phyloP scores from a whole-genome alignment of 1,284 basidiomycete species.

The Cryptococcus wingfieldii region DNA sequence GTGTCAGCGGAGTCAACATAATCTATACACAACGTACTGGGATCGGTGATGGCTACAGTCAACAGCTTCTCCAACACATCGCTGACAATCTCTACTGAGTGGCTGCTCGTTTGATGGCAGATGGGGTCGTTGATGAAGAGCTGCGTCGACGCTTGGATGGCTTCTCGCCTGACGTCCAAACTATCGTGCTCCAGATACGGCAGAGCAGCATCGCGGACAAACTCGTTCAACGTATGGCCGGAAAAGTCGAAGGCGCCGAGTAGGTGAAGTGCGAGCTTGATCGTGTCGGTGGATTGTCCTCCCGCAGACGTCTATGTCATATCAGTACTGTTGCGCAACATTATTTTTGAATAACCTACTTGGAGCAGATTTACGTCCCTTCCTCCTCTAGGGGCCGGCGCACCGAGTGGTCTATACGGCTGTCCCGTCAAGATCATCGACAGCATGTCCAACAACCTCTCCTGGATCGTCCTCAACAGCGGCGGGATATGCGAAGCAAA shows the following conservation, averaged over 20 bases:
- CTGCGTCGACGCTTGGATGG: conserved; percentile 86
- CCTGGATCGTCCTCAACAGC: conserved; percentile 87
- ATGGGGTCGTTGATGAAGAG: conserved; percentile 94
- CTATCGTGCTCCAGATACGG: conserved; percentile 94
- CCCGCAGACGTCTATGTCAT: conserved; percentile 23
- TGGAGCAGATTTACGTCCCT: conserved; percentile 62
- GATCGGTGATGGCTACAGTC: conserved; percentile 95
- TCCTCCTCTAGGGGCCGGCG: conserved; percentile 50
- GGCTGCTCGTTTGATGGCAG: conserved; percentile 90
- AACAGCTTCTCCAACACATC: conserved; percentile 96
- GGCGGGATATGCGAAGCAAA: conserved; percentile 89
- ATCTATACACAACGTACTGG: conserved; percentile 56
- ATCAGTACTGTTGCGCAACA: conserved; percentile 23
- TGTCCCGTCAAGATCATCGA: conserved; percentile 76
- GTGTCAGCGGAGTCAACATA: background rate
- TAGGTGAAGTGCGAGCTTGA: conserved; percentile 81
- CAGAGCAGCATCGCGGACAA: conserved; percentile 85
- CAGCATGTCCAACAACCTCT: conserved; percentile 78
- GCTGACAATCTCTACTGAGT: conserved; percentile 95
- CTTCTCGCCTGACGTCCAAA: conserved; percentile 80
- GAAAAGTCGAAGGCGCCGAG: conserved; percentile 88
- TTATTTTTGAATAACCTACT: conserved; percentile 40
- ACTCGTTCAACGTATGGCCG: conserved; percentile 94
- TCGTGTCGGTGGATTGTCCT: conserved; percentile 64
- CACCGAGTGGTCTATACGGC: conserved; percentile 78